phyloP scores from a whole-genome alignment of 495 filamentous ascomycete genomes.

The Penicillium atrosanguineum region DNA sequence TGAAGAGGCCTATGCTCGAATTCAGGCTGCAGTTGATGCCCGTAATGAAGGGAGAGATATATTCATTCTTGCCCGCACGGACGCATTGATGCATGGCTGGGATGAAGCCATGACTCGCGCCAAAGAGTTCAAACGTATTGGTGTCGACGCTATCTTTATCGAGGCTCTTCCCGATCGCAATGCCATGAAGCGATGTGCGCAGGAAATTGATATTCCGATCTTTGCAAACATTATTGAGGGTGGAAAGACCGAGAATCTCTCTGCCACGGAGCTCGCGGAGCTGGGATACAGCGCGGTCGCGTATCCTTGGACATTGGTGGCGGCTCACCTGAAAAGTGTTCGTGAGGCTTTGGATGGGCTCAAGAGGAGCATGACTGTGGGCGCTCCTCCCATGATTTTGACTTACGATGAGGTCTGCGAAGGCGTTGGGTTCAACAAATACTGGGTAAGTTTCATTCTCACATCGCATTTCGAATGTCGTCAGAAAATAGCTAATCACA shows the following conservation, averaged over 20 bases:
- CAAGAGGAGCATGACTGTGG: constrained; percentile 31
- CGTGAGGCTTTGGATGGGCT: constrained; percentile 36
- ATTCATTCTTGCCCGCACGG: constrained; percentile 42
- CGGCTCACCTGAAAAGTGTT: constrained; percentile 38
- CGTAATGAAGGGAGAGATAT: constrained; percentile 42
- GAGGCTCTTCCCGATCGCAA: constrained; percentile 42
- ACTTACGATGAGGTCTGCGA: constrained; percentile 35
- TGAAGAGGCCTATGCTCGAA: constrained; percentile 39
- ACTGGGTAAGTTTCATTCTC: no score
- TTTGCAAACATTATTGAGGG: constrained; percentile 48
- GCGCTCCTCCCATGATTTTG: constrained; percentile 33
- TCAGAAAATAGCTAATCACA: constrained; percentile 28
- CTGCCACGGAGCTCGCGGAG: constrained; percentile 34
- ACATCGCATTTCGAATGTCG: constrained; percentile 17
- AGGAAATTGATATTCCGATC: constrained; percentile 34
- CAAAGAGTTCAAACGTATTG: constrained; percentile 34
- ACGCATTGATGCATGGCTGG: constrained; percentile 36
- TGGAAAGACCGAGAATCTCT: constrained; percentile 40
- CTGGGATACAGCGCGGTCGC: constrained; percentile 39
- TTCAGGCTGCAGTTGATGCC: constrained; percentile 39
- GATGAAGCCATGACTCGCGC: constrained; percentile 37
- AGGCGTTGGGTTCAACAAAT: constrained; percentile 7
- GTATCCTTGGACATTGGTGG: constrained; percentile 43
- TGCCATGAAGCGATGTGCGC: constrained; percentile 32
- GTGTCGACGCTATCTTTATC: constrained; percentile 40